Percentiles rank a stretch among this genome's conserved stretches.
Conservation (phyloP, 2,329 filamentous ascomycete genomes). For the Cadophora gregata region DNA sequence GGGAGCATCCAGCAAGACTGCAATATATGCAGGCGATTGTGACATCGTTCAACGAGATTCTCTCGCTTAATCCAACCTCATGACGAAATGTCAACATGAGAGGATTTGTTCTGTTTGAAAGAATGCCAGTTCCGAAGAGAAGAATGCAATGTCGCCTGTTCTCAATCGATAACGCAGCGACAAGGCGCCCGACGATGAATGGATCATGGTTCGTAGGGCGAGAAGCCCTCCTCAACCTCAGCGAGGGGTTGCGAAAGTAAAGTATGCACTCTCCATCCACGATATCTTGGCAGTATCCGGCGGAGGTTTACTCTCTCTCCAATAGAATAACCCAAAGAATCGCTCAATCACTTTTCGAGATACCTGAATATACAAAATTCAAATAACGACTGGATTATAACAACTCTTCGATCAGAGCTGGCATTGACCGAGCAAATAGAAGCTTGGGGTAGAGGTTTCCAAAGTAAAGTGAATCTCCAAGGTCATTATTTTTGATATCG, state of each 20-base stretch:
- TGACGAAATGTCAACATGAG: background rate
- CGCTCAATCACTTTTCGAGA: no score
- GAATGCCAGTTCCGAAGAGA: background rate
- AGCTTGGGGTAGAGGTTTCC: no score
- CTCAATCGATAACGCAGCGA: slow-evolving; percentile 1
- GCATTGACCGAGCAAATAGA: no score
- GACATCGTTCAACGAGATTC: background rate
- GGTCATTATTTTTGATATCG: slow-evolving; percentile 3
- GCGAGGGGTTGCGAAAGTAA: slow-evolving; percentile 7
- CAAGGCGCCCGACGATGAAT: background rate
- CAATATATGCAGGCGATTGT: background rate
- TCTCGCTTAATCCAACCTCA: background rate
- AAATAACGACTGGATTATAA: no score
- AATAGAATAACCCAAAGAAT: no score
- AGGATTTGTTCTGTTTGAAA: background rate
- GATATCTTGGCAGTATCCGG: background rate
- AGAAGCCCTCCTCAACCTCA: slow-evolving; percentile 1
- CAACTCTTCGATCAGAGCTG: no score
- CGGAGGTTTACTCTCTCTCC: background rate
- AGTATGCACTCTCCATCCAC: background rate
- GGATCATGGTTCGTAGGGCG: background rate
- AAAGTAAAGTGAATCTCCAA: background rate
- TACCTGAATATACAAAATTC: no score
- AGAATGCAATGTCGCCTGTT: background rate
- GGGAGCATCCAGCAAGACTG: background rate